These are phyloP conservation scores for Brasenia schreberi DNA, from an alignment of 164 flowering plant species.

Conservation along the genomic window DNA sequence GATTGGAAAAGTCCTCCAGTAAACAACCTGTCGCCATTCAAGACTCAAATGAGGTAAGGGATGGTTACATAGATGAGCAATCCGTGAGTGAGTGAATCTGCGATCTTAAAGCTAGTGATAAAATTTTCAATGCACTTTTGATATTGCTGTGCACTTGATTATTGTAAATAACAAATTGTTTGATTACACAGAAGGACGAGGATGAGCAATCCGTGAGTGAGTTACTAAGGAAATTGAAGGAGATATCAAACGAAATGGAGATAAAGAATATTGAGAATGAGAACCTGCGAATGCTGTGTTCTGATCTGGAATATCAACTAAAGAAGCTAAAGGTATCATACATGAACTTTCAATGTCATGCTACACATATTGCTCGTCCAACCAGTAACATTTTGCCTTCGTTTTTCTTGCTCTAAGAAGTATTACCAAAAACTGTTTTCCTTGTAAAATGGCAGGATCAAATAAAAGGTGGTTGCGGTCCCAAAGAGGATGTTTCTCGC, in stretches of 20 bases:
- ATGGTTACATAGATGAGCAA: too few relatives aligned
- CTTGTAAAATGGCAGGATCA: background rate
- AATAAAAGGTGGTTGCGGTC: background rate
- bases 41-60: conserved; percentile 1
- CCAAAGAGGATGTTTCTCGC: background rate
- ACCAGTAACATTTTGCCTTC: background rate
- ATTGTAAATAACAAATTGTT: too few relatives aligned
- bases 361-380: background rate
- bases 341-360: background rate
- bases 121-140: too few relatives aligned
- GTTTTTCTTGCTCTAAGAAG: background rate
- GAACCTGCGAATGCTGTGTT: background rate
- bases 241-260: background rate
- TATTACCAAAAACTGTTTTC: background rate
- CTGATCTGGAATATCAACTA: background rate
- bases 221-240: background rate
- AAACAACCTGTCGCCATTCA: conserved; percentile 21
- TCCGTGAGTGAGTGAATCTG: too few relatives aligned
- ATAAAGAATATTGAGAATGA: conserved; percentile 1
- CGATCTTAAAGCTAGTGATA: too few relatives aligned
- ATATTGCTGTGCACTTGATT: too few relatives aligned
- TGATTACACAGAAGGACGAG: too few relatives aligned
- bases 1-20: background rate
- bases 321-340: background rate
- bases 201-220: background rate